Conservation (phyloP, 306 rosid genomes). For the Comarum palustre region DNA sequence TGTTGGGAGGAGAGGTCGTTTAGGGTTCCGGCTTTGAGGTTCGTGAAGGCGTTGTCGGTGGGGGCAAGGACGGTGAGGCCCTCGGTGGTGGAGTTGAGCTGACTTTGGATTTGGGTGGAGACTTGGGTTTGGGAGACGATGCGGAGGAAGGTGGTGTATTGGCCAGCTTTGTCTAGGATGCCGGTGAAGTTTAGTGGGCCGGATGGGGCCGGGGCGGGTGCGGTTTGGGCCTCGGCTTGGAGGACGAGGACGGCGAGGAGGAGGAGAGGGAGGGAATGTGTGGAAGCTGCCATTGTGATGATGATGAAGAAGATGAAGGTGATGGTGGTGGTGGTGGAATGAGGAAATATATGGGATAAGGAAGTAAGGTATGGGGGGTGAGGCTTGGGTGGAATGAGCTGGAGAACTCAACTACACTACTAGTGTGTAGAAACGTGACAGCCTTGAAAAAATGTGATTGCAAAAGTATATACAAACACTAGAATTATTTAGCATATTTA, state of each 20-base stretch:
- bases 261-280: constrained; percentile 29
- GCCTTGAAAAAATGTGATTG: neutral
- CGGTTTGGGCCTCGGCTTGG: constrained; percentile 43
- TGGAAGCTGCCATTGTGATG: constrained; percentile 48
- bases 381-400: constrained; percentile 65
- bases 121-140: constrained; percentile 56
- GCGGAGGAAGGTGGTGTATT: constrained; percentile 48
- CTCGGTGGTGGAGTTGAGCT: constrained; percentile 54
- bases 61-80: constrained; percentile 77
- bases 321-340: neutral
- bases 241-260: constrained; percentile 28
- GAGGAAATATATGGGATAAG: constrained; percentile 39
- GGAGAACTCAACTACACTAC: constrained; percentile 22
- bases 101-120: constrained; percentile 44
- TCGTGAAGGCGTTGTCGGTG: constrained; percentile 78
- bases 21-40: constrained; percentile 56
- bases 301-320: constrained; percentile 9
- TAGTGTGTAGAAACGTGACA: neutral
- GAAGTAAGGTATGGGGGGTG: neutral
- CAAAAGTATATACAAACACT: neutral
- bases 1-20: constrained; percentile 44
- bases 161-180: constrained; percentile 53
- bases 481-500: neutral
- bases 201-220: constrained; percentile 49
- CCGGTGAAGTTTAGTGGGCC: constrained; percentile 59